These are phyloP conservation scores for Cadophora sp. DNA, from an alignment of 2,329 filamentous ascomycete species.

Conservation along the genomic window DNA sequence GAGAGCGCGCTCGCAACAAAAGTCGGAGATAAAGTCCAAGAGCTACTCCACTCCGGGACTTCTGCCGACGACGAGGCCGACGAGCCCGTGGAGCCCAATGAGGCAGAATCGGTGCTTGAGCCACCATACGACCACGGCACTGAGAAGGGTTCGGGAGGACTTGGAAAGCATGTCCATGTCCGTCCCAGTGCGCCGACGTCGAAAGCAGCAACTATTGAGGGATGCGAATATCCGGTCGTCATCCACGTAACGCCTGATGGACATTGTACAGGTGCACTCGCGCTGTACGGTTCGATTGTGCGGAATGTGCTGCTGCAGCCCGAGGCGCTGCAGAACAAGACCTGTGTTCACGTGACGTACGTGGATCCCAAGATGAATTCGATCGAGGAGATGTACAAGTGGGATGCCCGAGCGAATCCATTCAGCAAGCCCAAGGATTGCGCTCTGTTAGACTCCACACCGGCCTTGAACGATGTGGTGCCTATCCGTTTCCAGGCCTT, in stretches of 20 bases:
- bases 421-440: conserved; percentile 19
- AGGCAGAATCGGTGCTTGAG: background rate
- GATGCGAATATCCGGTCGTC: conserved; percentile 23
- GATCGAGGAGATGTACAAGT: conserved; percentile 28
- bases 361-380: conserved; percentile 16
- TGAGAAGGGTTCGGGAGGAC: background rate
- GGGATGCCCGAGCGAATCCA: conserved; percentile 19
- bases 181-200: conserved; percentile 13
- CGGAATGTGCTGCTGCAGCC: conserved; percentile 24
- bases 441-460: conserved; percentile 5
- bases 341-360: conserved; percentile 25
- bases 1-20: conserved; percentile 15
- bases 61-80: background rate
- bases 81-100: background rate
- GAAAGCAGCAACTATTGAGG: conserved; percentile 10
- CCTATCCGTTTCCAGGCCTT: conserved; percentile 24
- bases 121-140: conserved; percentile 3
- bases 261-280: conserved; percentile 22
- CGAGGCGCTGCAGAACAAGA: conserved; percentile 11
- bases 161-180: conserved; percentile 22
- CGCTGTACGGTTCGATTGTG: conserved; percentile 25
- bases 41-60: conserved; percentile 13
- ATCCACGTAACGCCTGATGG: conserved; percentile 27
- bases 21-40: conserved; percentile 16
- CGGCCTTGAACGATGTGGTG: conserved; percentile 16